phyloP scores from a whole-genome alignment of 2,329 filamentous ascomycete species.

The Epichloe bromicola region DNA sequence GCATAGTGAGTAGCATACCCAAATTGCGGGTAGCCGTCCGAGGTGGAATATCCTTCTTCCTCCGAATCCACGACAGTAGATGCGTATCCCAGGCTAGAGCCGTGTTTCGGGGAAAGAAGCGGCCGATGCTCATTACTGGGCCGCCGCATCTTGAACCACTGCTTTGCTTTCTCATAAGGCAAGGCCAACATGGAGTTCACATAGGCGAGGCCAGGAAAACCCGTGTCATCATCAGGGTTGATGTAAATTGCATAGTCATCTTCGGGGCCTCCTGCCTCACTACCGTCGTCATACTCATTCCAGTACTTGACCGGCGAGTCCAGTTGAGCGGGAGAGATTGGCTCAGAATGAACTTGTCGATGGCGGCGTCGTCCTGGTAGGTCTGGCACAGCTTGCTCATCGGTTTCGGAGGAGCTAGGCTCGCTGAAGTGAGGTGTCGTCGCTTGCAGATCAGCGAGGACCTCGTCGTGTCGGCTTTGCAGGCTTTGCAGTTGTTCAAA shows the following conservation, averaged over 20 bases:
- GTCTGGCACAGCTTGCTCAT: conserved; percentile 11
- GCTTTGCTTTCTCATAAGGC: conserved; percentile 37
- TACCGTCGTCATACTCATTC: conserved; percentile 80
- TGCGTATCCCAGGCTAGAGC: conserved; percentile 17
- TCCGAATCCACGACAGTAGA: conserved; percentile 25
- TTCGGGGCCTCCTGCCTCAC: conserved; percentile 47
- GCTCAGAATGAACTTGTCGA: conserved; percentile 16
- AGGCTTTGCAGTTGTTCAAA: conserved; percentile 39
- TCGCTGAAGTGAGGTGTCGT: conserved; percentile 28
- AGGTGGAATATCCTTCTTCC: conserved; percentile 38
- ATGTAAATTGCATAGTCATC: conserved; percentile 62
- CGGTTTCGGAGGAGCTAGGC: conserved; percentile 25
- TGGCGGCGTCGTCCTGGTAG: conserved; percentile 1
- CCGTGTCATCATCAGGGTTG: conserved; percentile 48
- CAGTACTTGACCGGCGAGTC: conserved; percentile 45
- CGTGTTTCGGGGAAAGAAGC: conserved; percentile 7
- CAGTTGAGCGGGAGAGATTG: conserved; percentile 17
- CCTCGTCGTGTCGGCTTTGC: conserved; percentile 35
- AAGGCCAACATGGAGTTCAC: conserved; percentile 38
- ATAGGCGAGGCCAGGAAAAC: conserved; percentile 51
- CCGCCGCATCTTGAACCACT: conserved; percentile 30
- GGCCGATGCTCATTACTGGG: conserved; percentile 12
- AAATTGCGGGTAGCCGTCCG: conserved; percentile 32
- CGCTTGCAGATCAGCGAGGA: conserved; percentile 33
- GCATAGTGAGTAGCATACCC: conserved; percentile 44